Percentiles rank a stretch among this genome's conserved stretches.
Evolutionary conservation across 257 asterid genomes (phyloP).

Genomic region (Penstemon newberryi): DNA sequence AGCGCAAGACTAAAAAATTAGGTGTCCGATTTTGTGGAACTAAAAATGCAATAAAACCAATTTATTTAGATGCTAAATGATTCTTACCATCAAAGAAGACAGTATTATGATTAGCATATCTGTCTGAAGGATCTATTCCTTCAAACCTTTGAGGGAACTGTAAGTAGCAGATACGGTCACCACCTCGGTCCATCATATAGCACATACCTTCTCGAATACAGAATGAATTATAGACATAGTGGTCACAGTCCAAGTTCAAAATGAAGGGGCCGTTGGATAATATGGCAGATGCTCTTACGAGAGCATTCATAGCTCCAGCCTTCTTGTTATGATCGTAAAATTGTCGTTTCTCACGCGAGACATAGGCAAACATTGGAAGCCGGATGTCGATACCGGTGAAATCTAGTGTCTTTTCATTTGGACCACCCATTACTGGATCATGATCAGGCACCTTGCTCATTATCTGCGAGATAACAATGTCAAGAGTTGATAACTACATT

Average conservation of each 20-base stretch:
- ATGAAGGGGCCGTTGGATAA: slow-evolving; percentile 92
- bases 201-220: slow-evolving; percentile 89
- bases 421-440: slow-evolving; percentile 78
- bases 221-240: slow-evolving; percentile 77
- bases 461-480: slow-evolving; percentile 42
- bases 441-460: slow-evolving; percentile 91
- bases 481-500: neutral
- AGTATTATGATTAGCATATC: slow-evolving; percentile 95
- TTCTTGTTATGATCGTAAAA: slow-evolving; percentile 93
- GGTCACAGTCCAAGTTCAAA: slow-evolving; percentile 92
- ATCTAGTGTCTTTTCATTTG: slow-evolving; percentile 67
- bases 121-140: slow-evolving; percentile 94
- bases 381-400: slow-evolving; percentile 76
- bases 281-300: slow-evolving; percentile 93
- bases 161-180: slow-evolving; percentile 90
- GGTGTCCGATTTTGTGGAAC: no score
- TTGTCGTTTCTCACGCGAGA: slow-evolving; percentile 87
- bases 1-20: no score
- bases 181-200: slow-evolving; percentile 97
- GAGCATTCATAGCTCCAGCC: slow-evolving; percentile 97
- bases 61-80: neutral
- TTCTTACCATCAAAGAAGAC: slow-evolving; percentile 87
- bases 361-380: slow-evolving; percentile 90
- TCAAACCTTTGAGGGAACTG: slow-evolving; percentile 98
- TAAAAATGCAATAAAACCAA: no score